Conservation (phyloP, 352 stramenopile genomes). For the Phytophthora brassicae region DNA sequence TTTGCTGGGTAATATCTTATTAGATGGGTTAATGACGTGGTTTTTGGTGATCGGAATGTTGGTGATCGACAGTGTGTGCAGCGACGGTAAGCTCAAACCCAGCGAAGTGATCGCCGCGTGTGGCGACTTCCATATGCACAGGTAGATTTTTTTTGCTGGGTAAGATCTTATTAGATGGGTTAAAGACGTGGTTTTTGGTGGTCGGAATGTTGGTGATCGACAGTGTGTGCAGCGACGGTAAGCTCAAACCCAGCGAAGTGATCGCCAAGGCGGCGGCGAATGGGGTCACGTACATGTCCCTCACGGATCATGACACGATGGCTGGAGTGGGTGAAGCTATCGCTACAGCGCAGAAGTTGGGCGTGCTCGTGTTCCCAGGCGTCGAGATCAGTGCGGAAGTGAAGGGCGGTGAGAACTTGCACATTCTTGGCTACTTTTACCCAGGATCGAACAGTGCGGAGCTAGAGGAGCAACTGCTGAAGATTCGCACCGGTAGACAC, state of each 20-base stretch:
- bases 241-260: slow-evolving; percentile 71
- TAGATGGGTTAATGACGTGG: neutral
- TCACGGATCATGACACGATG: slow-evolving; percentile 89
- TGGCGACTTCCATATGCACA: slow-evolving; percentile 87
- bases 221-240: slow-evolving; percentile 83
- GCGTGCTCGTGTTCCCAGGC: slow-evolving; percentile 76
- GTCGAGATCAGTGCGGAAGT: slow-evolving; percentile 89
- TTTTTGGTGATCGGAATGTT: neutral
- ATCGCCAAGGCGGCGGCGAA: slow-evolving; percentile 77
- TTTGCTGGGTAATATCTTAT: neutral
- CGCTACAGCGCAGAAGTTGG: slow-evolving; percentile 52
- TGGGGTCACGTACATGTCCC: slow-evolving; percentile 79
- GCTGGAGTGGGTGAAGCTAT: slow-evolving; percentile 77
- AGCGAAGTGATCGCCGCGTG: slow-evolving; percentile 65
- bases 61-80: slow-evolving; percentile 57
- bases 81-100: slow-evolving; percentile 79
- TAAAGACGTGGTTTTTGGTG: neutral
- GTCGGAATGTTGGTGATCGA: neutral
- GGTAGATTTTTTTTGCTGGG: slow-evolving; percentile 52
- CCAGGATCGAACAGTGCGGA: slow-evolving; percentile 73
- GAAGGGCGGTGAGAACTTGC: slow-evolving; percentile 79
- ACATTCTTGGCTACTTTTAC: slow-evolving; percentile 87
- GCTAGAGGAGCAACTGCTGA: slow-evolving; percentile 74
- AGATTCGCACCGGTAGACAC: slow-evolving; percentile 77
- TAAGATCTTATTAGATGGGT: neutral